Evolutionary conservation across 2,329 filamentous ascomycete genomes (phyloP).

Genomic region (Aureobasidium musti): DNA sequence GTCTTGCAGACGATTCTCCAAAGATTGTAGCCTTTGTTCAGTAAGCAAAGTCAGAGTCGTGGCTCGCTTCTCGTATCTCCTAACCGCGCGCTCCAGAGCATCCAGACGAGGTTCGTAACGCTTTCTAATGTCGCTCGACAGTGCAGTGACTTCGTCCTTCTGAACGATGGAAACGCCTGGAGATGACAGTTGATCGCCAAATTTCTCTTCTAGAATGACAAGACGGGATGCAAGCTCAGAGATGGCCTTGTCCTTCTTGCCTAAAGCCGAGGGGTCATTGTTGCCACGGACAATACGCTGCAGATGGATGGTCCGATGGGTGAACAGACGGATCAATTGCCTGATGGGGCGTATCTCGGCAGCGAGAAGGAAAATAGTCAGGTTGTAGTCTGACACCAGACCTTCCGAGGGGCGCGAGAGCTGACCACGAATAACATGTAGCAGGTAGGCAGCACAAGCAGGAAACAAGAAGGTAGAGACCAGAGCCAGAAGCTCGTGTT

Average conservation of each 20-base stretch:
- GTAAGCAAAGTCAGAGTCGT: slow-evolving; percentile 73
- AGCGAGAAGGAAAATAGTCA: slow-evolving; percentile 84
- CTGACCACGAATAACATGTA: slow-evolving; percentile 78
- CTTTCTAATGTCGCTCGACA: slow-evolving; percentile 57
- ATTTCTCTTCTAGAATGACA: slow-evolving; percentile 39
- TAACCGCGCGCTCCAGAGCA: slow-evolving; percentile 81
- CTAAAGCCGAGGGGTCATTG: slow-evolving; percentile 32
- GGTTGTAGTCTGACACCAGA: slow-evolving; percentile 87
- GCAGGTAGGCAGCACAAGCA: slow-evolving; percentile 74
- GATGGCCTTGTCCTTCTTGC: slow-evolving; percentile 30
- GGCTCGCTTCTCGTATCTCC: slow-evolving; percentile 87
- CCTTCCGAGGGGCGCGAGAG: slow-evolving; percentile 82
- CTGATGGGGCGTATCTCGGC: slow-evolving; percentile 82
- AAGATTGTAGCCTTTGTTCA: slow-evolving; percentile 69
- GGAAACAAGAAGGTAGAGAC: slow-evolving; percentile 78
- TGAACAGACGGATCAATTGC: slow-evolving; percentile 78
- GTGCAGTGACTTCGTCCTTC: slow-evolving; percentile 39
- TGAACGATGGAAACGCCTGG: slow-evolving; percentile 33
- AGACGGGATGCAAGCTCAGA: slow-evolving; percentile 37
- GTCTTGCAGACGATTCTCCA: slow-evolving; percentile 73
- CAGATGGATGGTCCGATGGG: slow-evolving; percentile 75
- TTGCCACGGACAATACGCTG: slow-evolving; percentile 65
- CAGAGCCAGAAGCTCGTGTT: slow-evolving; percentile 74
- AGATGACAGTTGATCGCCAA: slow-evolving; percentile 27
- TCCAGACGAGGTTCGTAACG: slow-evolving; percentile 81